Evolutionary conservation across 2,329 filamentous ascomycete genomes (phyloP), one percentile per base, ranked within the genome.

Genomic region (Metarhizium robertsii): DNA sequence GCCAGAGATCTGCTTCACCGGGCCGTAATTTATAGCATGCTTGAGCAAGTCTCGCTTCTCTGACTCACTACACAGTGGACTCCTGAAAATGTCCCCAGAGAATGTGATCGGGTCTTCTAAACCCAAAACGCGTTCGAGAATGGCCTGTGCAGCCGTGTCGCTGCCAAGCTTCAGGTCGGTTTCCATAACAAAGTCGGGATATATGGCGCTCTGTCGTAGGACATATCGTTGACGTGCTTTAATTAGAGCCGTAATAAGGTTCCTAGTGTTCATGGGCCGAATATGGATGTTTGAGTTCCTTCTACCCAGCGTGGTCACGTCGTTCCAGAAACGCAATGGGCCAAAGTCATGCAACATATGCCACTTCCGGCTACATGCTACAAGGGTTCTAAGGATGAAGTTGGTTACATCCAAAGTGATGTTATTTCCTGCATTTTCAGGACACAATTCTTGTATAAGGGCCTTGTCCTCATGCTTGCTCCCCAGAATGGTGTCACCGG

Each of bases 1-100:
- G 18, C 50, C 43, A 2, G 59, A 57, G n/a, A 59, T 50, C 14
- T 53, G 52, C 4, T 43, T 53, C 11, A 45, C 50, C 13, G 59
- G 59, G 3, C 59, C 59, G 47, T 57, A 54, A 5, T n/a, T 40
- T 3, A 40, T 29, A 4, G 46, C 51, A 30, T 32, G 38, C 34
- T 55, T 55, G 29, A 18, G 47, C 5, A 55, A 45, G 25, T 50
- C 57, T 16, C 6, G 7, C 3, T 46, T 52, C 25, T 60, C 57
- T 11, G 13, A 48, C 3, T 55, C 40, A 2, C 34, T 53, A 43
- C 52, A 53, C 4, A 53, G 18, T 13, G 52, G 52, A 7, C 10
- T 48, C 14, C 25, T 53, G 52, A 53, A 53, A 14, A 48, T 25
- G 30, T 53, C 52, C 4, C 52, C 52, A n/a, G 52, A 53, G 45